Base-by-base conservation (phyloP, 2,329 filamentous ascomycete species). In the Purpureocillium lavendulum region DNA sequence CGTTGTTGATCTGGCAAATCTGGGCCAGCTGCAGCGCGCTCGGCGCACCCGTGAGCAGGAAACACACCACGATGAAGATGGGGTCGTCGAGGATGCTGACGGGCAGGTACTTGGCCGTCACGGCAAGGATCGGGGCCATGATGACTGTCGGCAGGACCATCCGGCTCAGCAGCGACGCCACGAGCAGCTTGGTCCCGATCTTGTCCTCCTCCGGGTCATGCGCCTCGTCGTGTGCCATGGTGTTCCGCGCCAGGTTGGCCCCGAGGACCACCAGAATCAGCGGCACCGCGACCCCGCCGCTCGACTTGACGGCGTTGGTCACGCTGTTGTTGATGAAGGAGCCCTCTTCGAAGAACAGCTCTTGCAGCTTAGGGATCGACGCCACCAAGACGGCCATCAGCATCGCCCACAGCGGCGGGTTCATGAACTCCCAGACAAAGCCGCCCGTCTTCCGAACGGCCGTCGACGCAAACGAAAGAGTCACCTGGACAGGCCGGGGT, bases 321-420 rank as follows among this genome's bases (percentile, higher is more conserved):
- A 96, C 84, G 28, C 88, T 95, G 65, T 94, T 97, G 60, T 84
- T 83, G 51, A 98, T 68, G 54, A 98, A 95, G 0, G 88, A 88
- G 14, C 86, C 90, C 30, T 88, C 80, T 38, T 81, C 73, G 63
- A 97, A 98, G 67, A 98, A 96, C 14, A 92, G 66, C 31, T 73
- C 69, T 59, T 98, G 90, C 7, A 98, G 73, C 1, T 69, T 56
- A 0, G 92, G 92, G 6, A 96, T 77, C 1, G 88, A 94, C 3
- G 92, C 92, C 6, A 98, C 85, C 37, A 95, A 65, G 34, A 97
- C 82, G n/a, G 92, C 87, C 30, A 81, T 69, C 28, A 97, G 68
- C 92, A 98, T 97, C 24, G 92, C 89, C 88, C 89, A 97, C 18
- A 98, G 79, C 1, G 92, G 92, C 32, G 92, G 90, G 62, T 97